Base-by-base conservation (phyloP, 2,329 filamentous ascomycete species). In the Golovinomyces cichoracearum region DNA sequence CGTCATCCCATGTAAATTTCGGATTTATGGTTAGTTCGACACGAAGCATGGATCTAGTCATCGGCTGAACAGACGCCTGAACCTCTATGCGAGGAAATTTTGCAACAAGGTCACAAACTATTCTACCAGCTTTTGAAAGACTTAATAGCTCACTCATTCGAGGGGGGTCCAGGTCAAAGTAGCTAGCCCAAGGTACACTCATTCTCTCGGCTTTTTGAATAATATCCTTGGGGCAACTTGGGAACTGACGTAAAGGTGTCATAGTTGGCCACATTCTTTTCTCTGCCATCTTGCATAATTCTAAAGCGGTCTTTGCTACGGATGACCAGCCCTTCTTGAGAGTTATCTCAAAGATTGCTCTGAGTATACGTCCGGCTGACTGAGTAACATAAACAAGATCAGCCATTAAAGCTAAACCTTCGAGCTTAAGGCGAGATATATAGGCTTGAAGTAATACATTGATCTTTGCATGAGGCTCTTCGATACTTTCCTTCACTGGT, bases 241-340 rank as follows among this genome's bases (percentile, higher is more conserved):
- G 74, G 60, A 98, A 98, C 59, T 98, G 90, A 48, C 90, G 76
- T 27, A 98, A 69, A 10, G 92, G 90, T 33, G 84, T 83, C 90
- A 95, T 98, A 5, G 88, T 95, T 13, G 88, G 86, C 90, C 90
- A 98, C 92, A 98, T 98, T 46, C 92, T 75, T 70, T 93, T 93
- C 68, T 98, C 90, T 0, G 88, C 90, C 84, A 93, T 95, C 67
- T 98, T 98, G 67, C 92, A 98, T 48, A 98, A 72, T 57, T 93
- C 83, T 38, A 98, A 69, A 0, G 90, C 86, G 53, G 81, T 84
- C 66, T 90, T 93, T 7, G 90, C 83, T 3, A 95, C 90, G 15
- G 78, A 80, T 0, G 90, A 77, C 88, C 88, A 98, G 29, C 88
- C 88, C 64, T 94, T 94, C 66, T 88, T 93, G 55, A 98, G 66